phyloP scores from a whole-genome alignment of 139 green algal genomes.

The Microglena sp. region DNA sequence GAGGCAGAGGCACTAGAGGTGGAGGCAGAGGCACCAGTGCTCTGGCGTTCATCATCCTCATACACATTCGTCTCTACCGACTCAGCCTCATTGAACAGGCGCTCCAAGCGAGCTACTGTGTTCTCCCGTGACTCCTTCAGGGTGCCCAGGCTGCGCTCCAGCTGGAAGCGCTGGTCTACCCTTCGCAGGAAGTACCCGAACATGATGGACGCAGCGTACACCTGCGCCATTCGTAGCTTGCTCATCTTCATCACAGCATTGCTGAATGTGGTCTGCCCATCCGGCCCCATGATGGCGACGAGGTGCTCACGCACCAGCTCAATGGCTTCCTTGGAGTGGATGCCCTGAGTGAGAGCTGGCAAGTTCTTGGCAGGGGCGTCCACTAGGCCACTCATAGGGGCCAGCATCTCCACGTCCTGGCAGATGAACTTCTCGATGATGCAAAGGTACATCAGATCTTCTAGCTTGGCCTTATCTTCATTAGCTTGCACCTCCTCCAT shows the following conservation, averaged over 20 bases:
- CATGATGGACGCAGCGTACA: constrained; percentile 94
- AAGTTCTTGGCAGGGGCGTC: constrained; percentile 50
- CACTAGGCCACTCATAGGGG: constrained; percentile 51
- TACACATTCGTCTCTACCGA: too few species aligned
- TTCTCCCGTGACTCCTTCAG: too few species aligned
- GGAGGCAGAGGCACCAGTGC: too few species aligned
- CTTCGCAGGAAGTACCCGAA: constrained; percentile 96
- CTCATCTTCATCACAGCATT: constrained; percentile 80
- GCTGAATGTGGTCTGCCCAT: constrained; percentile 47
- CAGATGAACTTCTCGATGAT: constrained; percentile 89
- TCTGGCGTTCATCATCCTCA: too few species aligned
- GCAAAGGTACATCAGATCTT: constrained; percentile 94
- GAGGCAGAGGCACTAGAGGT: too few species aligned
- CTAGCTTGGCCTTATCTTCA: constrained; percentile 65
- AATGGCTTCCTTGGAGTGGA: constrained; percentile 88
- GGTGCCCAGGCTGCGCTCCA: constrained; percentile 74
- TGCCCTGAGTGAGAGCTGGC: constrained; percentile 65
- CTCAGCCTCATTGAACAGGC: too few species aligned
- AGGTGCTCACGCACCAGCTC: constrained; percentile 93
- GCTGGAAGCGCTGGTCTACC: constrained; percentile 90
- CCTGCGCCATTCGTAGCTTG: constrained; percentile 91
- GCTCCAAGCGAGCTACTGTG: too few species aligned
- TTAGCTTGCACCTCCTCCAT: constrained; percentile 74
- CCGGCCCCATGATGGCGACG: constrained; percentile 68
- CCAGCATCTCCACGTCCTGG: constrained; percentile 77